phyloP scores from a whole-genome alignment of 352 stramenopile species.

The Blastocystis hominis region DNA sequence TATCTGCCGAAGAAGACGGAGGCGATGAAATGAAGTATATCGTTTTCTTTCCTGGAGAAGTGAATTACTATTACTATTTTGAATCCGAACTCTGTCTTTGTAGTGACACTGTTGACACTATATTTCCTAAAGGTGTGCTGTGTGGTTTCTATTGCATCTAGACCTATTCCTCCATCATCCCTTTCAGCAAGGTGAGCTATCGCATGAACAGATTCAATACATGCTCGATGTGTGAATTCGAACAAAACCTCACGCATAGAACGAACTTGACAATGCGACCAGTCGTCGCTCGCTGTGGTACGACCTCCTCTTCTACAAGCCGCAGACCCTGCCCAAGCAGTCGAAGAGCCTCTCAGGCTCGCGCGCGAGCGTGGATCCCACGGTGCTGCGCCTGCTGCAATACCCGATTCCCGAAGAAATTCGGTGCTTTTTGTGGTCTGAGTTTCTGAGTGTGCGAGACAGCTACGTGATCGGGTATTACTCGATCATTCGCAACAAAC shows the following conservation, averaged over 20 bases:
- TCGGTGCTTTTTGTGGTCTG: conserved; percentile 7
- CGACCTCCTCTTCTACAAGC: conserved; percentile 30
- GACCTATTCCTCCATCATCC: not conserved
- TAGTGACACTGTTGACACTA: not conserved
- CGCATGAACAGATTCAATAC: not conserved
- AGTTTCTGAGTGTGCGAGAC: not conserved
- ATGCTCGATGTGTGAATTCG: not conserved
- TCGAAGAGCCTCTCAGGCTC: not conserved
- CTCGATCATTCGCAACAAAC: conserved; percentile 27
- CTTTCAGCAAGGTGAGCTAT: not conserved
- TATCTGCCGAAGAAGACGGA: conserved; percentile 12
- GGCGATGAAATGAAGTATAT: not conserved
- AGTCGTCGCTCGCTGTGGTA: not conserved
- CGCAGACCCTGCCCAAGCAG: not conserved
- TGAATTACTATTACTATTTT: not conserved
- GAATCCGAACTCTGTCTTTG: not conserved
- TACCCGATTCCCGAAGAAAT: conserved; percentile 34
- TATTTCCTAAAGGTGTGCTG: not conserved
- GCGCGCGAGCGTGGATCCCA: not conserved
- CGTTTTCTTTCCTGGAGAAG: conserved; percentile 14
- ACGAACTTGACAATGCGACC: not conserved
- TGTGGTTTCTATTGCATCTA: not conserved
- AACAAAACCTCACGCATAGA: not conserved
- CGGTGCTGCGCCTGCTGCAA: not conserved
- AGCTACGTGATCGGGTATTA: conserved; percentile 16